These are phyloP conservation scores for Niveomyces coronatus DNA, from an alignment of 2,329 filamentous ascomycete species.

Conservation along the genomic window DNA sequence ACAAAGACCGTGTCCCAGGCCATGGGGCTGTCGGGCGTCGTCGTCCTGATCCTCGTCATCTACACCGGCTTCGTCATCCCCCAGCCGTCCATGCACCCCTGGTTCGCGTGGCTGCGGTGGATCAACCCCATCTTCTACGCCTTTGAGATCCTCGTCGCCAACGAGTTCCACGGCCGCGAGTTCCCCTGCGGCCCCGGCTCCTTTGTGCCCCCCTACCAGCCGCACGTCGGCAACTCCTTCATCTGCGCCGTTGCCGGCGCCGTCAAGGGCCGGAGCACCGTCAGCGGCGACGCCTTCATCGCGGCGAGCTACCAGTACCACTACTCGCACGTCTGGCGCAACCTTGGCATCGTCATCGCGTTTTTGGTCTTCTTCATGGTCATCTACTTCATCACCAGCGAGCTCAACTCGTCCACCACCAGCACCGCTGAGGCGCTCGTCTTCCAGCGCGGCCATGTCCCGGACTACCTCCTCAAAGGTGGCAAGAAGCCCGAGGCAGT, in stretches of 20 bases:
- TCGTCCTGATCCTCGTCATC: constrained; percentile 50
- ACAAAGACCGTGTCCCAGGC: constrained; percentile 56
- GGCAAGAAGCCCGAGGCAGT: constrained; percentile 16
- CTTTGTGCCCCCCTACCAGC: constrained; percentile 36
- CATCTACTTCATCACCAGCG: constrained; percentile 52
- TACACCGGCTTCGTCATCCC: constrained; percentile 48
- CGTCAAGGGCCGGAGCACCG: constrained; percentile 38
- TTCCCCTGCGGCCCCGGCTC: constrained; percentile 44
- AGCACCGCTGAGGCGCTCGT: constrained; percentile 61
- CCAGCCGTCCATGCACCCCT: constrained; percentile 52
- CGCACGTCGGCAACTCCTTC: constrained; percentile 32
- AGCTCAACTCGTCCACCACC: constrained; percentile 52
- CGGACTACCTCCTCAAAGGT: constrained; percentile 27
- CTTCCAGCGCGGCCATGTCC: constrained; percentile 47
- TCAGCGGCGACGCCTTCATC: constrained; percentile 54
- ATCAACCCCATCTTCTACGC: constrained; percentile 64
- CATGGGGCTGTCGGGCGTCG: constrained; percentile 39
- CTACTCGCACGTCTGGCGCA: constrained; percentile 52
- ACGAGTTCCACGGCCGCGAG: constrained; percentile 54
- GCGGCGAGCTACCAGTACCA: constrained; percentile 44
- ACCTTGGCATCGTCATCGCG: constrained; percentile 56
- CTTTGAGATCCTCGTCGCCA: constrained; percentile 62
- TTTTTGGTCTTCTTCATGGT: constrained; percentile 55
- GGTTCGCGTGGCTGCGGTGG: constrained; percentile 68
- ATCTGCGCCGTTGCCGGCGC: constrained; percentile 46